These are phyloP conservation scores for Graphilbum sp. DNA, from an alignment of 2,329 filamentous ascomycete genomes.

Conservation along the genomic window DNA sequence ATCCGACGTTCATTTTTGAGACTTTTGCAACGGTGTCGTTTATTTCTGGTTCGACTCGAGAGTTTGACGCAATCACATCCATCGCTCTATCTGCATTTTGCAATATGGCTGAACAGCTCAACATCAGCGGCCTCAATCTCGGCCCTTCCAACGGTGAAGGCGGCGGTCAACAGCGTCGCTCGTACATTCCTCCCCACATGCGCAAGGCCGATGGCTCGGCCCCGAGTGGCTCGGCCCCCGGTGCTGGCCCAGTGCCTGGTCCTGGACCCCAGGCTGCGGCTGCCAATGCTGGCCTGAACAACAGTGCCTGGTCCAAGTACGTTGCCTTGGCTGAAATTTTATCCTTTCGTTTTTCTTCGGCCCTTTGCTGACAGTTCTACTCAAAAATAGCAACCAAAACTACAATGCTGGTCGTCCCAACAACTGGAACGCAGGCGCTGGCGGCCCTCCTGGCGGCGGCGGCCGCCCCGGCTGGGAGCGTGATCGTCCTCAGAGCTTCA, in stretches of 20 bases:
- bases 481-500: constrained; percentile 26
- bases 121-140: constrained; percentile 61
- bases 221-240: constrained; percentile 6
- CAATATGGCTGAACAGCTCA: constrained; percentile 71
- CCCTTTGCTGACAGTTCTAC: constrained; percentile 5
- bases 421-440: constrained; percentile 10
- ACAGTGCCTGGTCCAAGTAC: constrained; percentile 49
- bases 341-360: background rate
- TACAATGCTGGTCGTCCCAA: constrained; percentile 21
- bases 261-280: constrained; percentile 3
- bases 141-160: constrained; percentile 22
- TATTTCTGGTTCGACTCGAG: too few species aligned
- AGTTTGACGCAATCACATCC: too few species aligned
- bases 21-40: constrained; percentile 10
- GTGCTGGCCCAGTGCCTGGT: too few species aligned
- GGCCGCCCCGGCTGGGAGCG: constrained; percentile 10
- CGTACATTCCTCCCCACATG: constrained; percentile 79
- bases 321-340: constrained; percentile 13
- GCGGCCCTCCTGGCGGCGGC: constrained; percentile 1
- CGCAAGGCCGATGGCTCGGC: constrained; percentile 25
- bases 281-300: constrained; percentile 35
- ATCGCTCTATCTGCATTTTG: constrained; percentile 1
- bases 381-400: constrained; percentile 26
- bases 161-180: constrained; percentile 28
- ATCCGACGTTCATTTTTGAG: constrained; percentile 7